A percentile compares a stretch with the other conserved stretches of the same genome.
Conservation (phyloP, 768 basidiomycete species). For the Crassisporium funariophilum region DNA sequence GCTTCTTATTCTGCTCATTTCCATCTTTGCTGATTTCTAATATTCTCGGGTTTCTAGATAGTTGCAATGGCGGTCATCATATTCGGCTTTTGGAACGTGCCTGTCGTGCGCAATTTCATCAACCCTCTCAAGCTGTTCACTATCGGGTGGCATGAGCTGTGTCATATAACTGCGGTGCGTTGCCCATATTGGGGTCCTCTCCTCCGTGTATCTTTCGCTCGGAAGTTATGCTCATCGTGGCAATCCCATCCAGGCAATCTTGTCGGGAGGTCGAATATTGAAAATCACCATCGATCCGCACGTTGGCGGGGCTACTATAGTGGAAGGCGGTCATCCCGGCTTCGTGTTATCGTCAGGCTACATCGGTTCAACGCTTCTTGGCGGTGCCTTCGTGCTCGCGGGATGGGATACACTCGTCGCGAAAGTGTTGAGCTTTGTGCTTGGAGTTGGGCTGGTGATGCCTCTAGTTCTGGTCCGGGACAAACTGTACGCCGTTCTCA, state of each 20-base stretch:
- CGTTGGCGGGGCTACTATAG: constrained; percentile 73
- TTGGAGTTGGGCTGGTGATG: constrained; percentile 83
- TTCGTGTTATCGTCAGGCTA: constrained; percentile 81
- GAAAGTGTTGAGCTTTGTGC: constrained; percentile 90
- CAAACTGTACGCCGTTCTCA: constrained; percentile 67
- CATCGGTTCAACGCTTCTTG: constrained; percentile 78
- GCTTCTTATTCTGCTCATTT: constrained; percentile 30
- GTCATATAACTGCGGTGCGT: constrained; percentile 77
- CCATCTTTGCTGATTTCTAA: constrained; percentile 8
- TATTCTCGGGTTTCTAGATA: constrained; percentile 47
- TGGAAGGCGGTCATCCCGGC: constrained; percentile 74
- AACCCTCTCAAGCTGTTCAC: constrained; percentile 86
- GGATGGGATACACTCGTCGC: constrained; percentile 90
- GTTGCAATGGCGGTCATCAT: constrained; percentile 85
- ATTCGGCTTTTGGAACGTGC: constrained; percentile 88
- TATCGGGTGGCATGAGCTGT: constrained; percentile 88
- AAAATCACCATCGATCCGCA: constrained; percentile 86
- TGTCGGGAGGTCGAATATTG: constrained; percentile 77
- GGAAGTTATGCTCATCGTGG: constrained; percentile 10
- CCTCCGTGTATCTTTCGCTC: constrained; percentile 12
- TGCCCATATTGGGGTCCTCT: constrained; percentile 1
- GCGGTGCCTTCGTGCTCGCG: constrained; percentile 79
- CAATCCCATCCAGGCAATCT: constrained; percentile 54
- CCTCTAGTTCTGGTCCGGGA: constrained; percentile 87
- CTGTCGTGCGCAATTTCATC: constrained; percentile 75